Base-by-base conservation (phyloP, 1,284 basidiomycete genomes). In the Testicularia cyperi region DNA sequence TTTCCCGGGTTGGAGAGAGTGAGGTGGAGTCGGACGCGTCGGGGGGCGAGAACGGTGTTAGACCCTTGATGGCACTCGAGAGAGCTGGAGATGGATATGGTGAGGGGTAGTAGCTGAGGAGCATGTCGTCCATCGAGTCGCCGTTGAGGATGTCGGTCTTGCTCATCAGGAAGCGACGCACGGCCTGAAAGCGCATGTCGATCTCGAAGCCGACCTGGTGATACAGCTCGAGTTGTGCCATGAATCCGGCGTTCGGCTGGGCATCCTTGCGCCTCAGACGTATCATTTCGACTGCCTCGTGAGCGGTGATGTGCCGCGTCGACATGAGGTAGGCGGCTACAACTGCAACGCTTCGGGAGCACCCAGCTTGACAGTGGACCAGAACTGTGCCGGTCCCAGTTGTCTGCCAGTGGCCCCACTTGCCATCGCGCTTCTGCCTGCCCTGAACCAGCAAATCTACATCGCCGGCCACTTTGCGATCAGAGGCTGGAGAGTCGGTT, bases 341-440 rank as follows among this genome's bases (percentile, higher is more conserved):
- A 16, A 79, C 70, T 33, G 61, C 61, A 5, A 66, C 66, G 16
- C 76, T 77, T 4, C 78, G 61, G 8, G 74, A 73, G 12, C 76
- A 67, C 8, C 77, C 77, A 0, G 78, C 77, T 40, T 78, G 77
- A 35, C 78, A 78, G 40, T 78, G 78, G 2, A 79, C 77, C 13
- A 78, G 66, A 0, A 79, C 74, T 18, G 67, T 70, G 4, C 74
- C 65, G 0, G 52, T 42, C 9, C 65, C 60, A 1, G 37, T 56
- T 1, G 67, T 56, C 30, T 55, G 51, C 70, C 70, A 72, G 7
- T 39, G 45, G 3, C 68, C 70, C 44, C 51, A 62, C 19, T 21
- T 30, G 7, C 61, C 49, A 10, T 48, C 16, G 14, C 54, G 45
- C 28, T 52, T 55, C 24, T 65, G 61, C 38, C 51, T 46, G 1